phyloP scores from a whole-genome alignment of 768 basidiomycete species.

The Botryobasidium botryosum region DNA sequence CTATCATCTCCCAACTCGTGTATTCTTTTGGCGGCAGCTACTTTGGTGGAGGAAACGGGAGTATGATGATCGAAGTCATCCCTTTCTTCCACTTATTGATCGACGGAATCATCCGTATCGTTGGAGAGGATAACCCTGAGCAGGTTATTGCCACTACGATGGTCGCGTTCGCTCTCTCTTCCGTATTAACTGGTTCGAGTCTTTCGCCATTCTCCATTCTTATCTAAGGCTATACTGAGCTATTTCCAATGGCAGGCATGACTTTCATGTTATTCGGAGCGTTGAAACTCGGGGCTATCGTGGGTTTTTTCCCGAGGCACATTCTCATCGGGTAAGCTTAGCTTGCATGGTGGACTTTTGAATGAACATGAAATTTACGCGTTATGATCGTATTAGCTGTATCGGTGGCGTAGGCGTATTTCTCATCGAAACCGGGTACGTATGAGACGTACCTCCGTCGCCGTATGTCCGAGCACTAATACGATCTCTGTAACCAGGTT shows the following conservation, averaged over 20 bases:
- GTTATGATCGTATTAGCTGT: constrained; percentile 12
- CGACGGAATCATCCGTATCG: constrained; percentile 47
- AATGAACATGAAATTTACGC: background rate
- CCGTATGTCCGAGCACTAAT: background rate
- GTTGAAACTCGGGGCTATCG: constrained; percentile 64
- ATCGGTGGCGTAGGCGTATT: constrained; percentile 96
- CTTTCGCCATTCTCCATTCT: constrained; percentile 1
- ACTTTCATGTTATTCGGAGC: constrained; percentile 77
- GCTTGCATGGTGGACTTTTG: background rate
- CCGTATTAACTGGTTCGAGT: constrained; percentile 59
- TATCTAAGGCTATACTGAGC: background rate
- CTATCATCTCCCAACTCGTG: constrained; percentile 64
- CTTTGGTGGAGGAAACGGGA: constrained; percentile 80
- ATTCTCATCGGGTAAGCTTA: constrained; percentile 75
- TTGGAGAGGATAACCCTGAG: constrained; percentile 49
- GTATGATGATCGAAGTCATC: constrained; percentile 98
- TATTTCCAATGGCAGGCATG: constrained; percentile 29
- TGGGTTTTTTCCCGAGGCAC: constrained; percentile 93
- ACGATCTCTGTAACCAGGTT: constrained; percentile 33
- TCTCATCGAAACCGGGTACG: constrained; percentile 73
- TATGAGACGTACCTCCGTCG: constrained; percentile 2
- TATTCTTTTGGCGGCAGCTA: constrained; percentile 78
- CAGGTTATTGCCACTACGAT: constrained; percentile 86
- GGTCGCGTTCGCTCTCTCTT: constrained; percentile 72
- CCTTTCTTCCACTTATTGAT: constrained; percentile 94